Conservation (phyloP, 345 rosid species). For the Lagerstroemia speciosa region DNA sequence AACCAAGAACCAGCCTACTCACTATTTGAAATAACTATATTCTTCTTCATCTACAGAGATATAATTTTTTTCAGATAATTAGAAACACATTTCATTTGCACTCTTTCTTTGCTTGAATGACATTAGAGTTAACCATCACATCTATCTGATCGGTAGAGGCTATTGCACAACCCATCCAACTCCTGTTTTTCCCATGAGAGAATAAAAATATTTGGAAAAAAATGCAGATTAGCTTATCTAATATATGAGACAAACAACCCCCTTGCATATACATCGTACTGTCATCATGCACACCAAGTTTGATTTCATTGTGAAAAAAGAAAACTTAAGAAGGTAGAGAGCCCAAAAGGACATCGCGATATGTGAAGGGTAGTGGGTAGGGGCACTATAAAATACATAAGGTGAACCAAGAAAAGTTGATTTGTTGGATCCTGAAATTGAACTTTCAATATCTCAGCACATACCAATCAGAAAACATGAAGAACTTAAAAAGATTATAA, state of each 20-base stretch:
- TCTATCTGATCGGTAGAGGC: not conserved
- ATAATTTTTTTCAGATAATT: not conserved
- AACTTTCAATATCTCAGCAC: too few species aligned
- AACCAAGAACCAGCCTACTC: conserved; percentile 25
- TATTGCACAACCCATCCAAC: not conserved
- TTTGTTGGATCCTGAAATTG: too few species aligned
- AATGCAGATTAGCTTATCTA: too few species aligned
- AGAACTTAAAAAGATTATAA: not conserved
- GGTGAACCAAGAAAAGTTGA: too few species aligned
- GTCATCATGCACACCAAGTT: not conserved
- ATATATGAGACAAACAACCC: not conserved
- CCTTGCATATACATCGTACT: not conserved
- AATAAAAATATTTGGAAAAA: too few species aligned
- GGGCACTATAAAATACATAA: too few species aligned
- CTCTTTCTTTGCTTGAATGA: not conserved
- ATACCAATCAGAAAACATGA: not conserved
- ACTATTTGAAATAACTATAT: not conserved
- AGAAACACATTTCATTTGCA: not conserved
- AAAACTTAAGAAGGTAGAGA: too few species aligned
- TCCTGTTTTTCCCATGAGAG: not conserved
- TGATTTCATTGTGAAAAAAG: too few species aligned
- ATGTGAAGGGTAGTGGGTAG: too few species aligned
- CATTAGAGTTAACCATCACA: not conserved
- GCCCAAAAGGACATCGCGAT: too few species aligned
- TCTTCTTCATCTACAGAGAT: not conserved